Conservation (phyloP, 202 grass and related monocot genomes). For the Panicum hallii region DNA sequence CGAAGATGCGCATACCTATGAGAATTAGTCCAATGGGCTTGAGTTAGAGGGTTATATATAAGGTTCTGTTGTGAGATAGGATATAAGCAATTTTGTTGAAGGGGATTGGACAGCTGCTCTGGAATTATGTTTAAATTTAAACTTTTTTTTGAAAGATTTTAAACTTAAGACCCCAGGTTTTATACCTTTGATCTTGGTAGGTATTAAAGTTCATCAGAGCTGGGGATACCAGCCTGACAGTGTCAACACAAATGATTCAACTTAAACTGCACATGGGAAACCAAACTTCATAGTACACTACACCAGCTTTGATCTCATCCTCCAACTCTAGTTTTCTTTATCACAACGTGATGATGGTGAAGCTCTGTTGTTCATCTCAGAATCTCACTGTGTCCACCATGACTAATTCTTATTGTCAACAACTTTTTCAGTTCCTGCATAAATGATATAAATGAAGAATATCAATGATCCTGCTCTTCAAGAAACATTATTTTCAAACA, state of each 20-base stretch:
- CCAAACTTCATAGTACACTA: background rate
- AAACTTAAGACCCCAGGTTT: background rate
- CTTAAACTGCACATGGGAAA: background rate
- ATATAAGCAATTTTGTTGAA: background rate
- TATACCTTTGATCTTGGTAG: background rate
- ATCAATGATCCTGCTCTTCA: background rate
- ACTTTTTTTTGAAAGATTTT: too few relatives aligned
- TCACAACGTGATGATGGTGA: background rate
- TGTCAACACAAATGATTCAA: constrained; percentile 13
- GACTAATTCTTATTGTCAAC: background rate
- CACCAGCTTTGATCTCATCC: background rate
- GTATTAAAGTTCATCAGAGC: background rate
- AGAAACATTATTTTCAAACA: background rate
- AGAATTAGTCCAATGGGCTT: background rate
- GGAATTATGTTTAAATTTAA: background rate
- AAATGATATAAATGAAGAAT: background rate
- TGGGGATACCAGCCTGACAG: background rate
- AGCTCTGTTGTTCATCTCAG: background rate
- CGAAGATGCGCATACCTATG: background rate
- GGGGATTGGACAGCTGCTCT: background rate
- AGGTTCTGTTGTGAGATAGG: background rate
- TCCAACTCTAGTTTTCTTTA: background rate
- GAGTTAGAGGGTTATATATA: background rate
- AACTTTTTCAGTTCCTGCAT: background rate
- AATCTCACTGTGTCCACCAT: background rate